Evolutionary conservation across 768 basidiomycete genomes (phyloP), one percentile per base, ranked within the genome.

Genomic region (Termitomyces bulborhizus): DNA sequence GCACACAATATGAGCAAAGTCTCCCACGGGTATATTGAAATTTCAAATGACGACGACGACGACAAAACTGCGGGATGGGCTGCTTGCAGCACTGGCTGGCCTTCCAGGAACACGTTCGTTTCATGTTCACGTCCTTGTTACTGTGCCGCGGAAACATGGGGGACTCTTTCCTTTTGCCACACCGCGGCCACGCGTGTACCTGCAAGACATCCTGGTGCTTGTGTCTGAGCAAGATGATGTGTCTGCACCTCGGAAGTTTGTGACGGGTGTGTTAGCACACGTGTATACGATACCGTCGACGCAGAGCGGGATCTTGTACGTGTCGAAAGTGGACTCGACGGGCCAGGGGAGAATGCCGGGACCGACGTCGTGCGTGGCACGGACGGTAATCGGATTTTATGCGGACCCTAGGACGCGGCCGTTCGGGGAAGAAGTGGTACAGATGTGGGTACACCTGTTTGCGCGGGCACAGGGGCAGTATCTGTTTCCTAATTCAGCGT

Each of bases 251-350:
- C 78, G 80, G 24, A 75, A 90, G 1, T 75, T 94, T 51, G 84
- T 91, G 32, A 77, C 85, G 3, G 94, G 82, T n/a, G 77, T 97
- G 56, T 91, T 95, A 66, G 88, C 83, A 0, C 77, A 70, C 39
- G 68, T 94, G 27, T 95, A 92, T 76, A 79, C 81, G 46, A 65
- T 95, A 48, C 88, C 91, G 3, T 60, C 80, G 4, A 86, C 90
- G 1, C 75, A 76, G 2, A 80, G 81, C 53, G 83, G 83, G 3
- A 79, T 98, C 34, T 69, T 98, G 32, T 97, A 98, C 68, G 77
- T 99, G 50, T 90, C 91, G 47, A 99, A 99, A 72, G 85, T 97
- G 51, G 97, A 99, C 68, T 85, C 93, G 11, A 92, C 95, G 0
- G 95, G 95, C 0, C 85, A 94, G 66, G 79, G 76, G 8, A 66